Percentiles rank a stretch among this genome's conserved stretches.
phyloP scores from a whole-genome alignment of 768 basidiomycete species.

The Agaricus subrufescens region DNA sequence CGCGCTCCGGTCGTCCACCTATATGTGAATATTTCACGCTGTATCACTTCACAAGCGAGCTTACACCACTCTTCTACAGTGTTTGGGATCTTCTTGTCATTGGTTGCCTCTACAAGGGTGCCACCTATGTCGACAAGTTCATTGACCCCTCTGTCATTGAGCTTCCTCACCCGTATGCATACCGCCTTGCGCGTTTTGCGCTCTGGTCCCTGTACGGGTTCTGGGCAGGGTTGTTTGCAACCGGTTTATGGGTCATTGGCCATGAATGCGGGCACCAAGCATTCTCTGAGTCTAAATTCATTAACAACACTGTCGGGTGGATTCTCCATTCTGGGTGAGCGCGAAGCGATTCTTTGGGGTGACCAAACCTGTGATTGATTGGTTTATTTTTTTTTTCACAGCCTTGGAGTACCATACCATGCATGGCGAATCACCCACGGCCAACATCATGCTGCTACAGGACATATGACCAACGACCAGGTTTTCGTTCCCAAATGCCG shows the following conservation, averaged over 20 bases:
- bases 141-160: constrained; percentile 50
- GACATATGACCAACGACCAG: constrained; percentile 91
- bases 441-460: constrained; percentile 94
- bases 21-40: constrained; percentile 52
- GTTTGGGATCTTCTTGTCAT: constrained; percentile 75
- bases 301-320: constrained; percentile 94
- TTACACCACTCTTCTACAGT: constrained; percentile 27
- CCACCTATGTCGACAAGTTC: constrained; percentile 59
- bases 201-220: constrained; percentile 83
- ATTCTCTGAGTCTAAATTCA: constrained; percentile 85
- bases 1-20: constrained; percentile 69
- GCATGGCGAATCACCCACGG: constrained; percentile 94
- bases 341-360: constrained; percentile 13
- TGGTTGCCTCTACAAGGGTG: constrained; percentile 59
- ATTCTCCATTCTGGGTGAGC: constrained; percentile 79
- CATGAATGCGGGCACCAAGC: constrained; percentile 97
- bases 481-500: constrained; percentile 95
- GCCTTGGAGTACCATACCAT: constrained; percentile 93
- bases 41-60: neutral
- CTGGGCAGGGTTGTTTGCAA: constrained; percentile 78
- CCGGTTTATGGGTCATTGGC: constrained; percentile 92
- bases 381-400: constrained; percentile 22
- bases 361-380: constrained; percentile 17
- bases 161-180: constrained; percentile 58
- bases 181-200: constrained; percentile 55